phyloP scores from a whole-genome alignment of 2,329 filamentous ascomycete genomes.

The Talaromyces sp. region DNA sequence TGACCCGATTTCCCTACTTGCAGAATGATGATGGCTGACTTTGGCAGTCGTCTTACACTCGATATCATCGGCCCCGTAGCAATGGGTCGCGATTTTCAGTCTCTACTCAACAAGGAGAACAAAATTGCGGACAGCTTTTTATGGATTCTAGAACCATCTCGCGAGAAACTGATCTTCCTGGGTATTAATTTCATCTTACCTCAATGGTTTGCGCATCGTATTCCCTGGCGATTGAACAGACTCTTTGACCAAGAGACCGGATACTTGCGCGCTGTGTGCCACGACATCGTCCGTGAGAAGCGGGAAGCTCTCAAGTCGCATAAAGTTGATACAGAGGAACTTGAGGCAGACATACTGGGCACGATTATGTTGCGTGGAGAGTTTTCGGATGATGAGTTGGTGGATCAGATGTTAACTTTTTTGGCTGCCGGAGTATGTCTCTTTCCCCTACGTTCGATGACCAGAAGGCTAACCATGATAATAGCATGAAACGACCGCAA shows the following conservation, averaged over 20 bases:
- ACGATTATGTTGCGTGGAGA: conserved; percentile 38
- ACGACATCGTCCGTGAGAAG: conserved; percentile 36
- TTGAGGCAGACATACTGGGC: conserved; percentile 38
- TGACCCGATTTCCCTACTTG: too few relatives aligned
- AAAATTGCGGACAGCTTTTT: conserved; percentile 53
- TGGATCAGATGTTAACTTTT: conserved; percentile 43
- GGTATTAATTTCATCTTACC: conserved; percentile 48
- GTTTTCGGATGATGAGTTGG: conserved; percentile 39
- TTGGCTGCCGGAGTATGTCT: conserved; percentile 36
- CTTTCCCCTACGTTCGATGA: neutral
- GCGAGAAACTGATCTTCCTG: conserved; percentile 43
- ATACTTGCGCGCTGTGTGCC: conserved; percentile 32
- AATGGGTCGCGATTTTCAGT: conserved; percentile 56
- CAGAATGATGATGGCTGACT: neutral
- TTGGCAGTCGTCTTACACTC: conserved; percentile 48
- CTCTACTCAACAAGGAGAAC: conserved; percentile 50
- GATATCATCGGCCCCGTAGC: conserved; percentile 58
- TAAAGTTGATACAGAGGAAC: conserved; percentile 37
- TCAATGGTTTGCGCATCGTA: conserved; percentile 46
- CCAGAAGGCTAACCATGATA: neutral
- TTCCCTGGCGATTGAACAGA: conserved; percentile 42
- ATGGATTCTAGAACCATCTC: conserved; percentile 47
- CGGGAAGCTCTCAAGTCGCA: conserved; percentile 24
- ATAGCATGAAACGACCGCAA: conserved; percentile 55
- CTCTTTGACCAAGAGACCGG: conserved; percentile 30